phyloP scores from a whole-genome alignment of 1,139 yeast genomes.

The Debaryomycetaceae sp. region DNA sequence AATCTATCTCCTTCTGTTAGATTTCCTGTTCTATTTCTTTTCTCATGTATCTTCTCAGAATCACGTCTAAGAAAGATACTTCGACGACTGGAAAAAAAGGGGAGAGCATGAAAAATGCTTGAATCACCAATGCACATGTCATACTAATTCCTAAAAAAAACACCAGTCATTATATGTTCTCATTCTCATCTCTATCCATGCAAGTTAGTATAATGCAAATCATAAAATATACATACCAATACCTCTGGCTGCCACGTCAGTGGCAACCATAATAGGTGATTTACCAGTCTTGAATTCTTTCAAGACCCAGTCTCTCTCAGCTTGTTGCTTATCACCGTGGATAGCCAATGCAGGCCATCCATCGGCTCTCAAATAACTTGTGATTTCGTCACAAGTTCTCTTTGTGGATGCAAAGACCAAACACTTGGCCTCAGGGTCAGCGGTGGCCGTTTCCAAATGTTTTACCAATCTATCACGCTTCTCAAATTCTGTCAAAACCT shows the following conservation, averaged over 20 bases:
- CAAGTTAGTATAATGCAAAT: constrained; percentile 9
- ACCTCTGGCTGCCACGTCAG: constrained; percentile 99
- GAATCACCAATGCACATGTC: constrained; percentile 1
- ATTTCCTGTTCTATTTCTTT: constrained; percentile 3
- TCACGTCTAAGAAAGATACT: neutral
- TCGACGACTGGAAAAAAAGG: constrained; percentile 4
- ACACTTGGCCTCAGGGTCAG: constrained; percentile 72
- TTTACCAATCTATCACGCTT: constrained; percentile 86
- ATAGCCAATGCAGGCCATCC: constrained; percentile 99
- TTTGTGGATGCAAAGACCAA: constrained; percentile 92
- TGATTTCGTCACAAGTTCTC: constrained; percentile 95
- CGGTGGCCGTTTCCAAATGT: constrained; percentile 81
- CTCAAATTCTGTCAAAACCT: constrained; percentile 86
- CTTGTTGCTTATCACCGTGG: constrained; percentile 98
- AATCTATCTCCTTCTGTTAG: constrained; percentile 6
- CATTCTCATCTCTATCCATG: constrained; percentile 1
- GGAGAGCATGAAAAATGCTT: neutral
- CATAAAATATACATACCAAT: constrained; percentile 75
- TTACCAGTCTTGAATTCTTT: constrained; percentile 87
- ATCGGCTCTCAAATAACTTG: constrained; percentile 86
- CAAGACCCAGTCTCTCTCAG: constrained; percentile 98
- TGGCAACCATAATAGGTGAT: constrained; percentile 97
- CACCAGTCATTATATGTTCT: constrained; percentile 2
- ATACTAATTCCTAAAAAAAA: constrained; percentile 2
- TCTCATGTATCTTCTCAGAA: constrained; percentile 5